Conservation (phyloP, 192 early-diverging fungal species). For the Entomortierella chlamydospora region DNA sequence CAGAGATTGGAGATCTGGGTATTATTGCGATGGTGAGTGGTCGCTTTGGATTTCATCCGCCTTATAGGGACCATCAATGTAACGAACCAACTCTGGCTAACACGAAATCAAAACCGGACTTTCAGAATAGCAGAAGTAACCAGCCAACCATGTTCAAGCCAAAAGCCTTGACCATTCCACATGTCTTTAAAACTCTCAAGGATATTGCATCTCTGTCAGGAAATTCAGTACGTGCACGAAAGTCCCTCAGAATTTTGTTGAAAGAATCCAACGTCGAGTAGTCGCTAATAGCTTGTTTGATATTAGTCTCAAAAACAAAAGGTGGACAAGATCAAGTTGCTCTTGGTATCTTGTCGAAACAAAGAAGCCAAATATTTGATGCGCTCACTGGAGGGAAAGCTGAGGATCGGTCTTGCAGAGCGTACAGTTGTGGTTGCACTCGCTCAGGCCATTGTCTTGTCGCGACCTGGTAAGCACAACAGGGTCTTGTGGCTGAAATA, state of each 20-base stretch:
- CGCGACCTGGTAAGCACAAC: conserved; percentile 59
- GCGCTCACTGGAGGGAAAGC: conserved; percentile 90
- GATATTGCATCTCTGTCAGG: conserved; percentile 89
- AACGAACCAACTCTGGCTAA: neutral
- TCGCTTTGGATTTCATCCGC: neutral
- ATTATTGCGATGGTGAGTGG: conserved; percentile 79
- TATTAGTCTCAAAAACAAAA: conserved; percentile 56
- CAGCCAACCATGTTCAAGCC: conserved; percentile 88
- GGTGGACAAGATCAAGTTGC: conserved; percentile 57
- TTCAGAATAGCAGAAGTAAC: conserved; percentile 76
- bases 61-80: neutral
- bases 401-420: conserved; percentile 97
- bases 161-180: conserved; percentile 80
- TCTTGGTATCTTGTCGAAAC: conserved; percentile 56
- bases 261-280: neutral
- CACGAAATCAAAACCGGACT: neutral
- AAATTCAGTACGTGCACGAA: conserved; percentile 27
- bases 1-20: conserved; percentile 89
- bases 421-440: conserved; percentile 90
- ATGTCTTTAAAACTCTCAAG: conserved; percentile 88
- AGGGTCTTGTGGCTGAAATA: neutral
- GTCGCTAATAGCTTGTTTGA: neutral
- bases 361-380: conserved; percentile 56
- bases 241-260: neutral
- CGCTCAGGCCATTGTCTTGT: conserved; percentile 83